Conservation (phyloP, 108 stramenopile species). For the Conticribra weissflogii region DNA sequence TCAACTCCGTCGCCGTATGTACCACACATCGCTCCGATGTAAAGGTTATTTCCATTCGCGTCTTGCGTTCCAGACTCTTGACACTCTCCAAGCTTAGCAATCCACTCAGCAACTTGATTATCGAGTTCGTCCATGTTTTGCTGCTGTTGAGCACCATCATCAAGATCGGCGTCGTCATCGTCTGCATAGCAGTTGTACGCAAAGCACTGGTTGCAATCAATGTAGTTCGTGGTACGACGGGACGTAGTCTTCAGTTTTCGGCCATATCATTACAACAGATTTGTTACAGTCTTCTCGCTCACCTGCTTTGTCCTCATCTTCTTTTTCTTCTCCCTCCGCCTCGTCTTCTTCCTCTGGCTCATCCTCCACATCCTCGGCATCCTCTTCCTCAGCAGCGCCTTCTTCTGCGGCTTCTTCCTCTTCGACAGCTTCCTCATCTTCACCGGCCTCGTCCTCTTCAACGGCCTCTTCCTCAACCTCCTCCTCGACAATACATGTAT, state of each 20-base stretch:
- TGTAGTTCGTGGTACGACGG: not conserved
- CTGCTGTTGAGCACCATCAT: not conserved
- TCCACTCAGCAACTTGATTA: conserved; percentile 1
- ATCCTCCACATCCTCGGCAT: not conserved
- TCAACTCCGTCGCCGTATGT: conserved; percentile 31
- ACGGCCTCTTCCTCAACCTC: conserved; percentile 35
- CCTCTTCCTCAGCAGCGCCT: conserved; percentile 13
- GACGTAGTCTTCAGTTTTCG: too few relatives aligned
- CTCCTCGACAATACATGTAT: conserved; percentile 50
- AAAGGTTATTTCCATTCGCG: conserved; percentile 15
- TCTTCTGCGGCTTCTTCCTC: conserved; percentile 20
- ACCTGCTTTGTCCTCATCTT: too few relatives aligned
- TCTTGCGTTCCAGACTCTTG: not conserved
- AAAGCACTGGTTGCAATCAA: conserved; percentile 3
- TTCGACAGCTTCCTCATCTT: not conserved
- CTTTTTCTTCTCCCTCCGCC: too few relatives aligned
- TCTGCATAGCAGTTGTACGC: not conserved
- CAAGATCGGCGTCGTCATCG: not conserved
- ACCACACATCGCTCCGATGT: conserved; percentile 26
- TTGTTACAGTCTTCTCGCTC: too few relatives aligned
- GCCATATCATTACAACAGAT: too few relatives aligned
- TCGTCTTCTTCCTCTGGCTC: too few relatives aligned
- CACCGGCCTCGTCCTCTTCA: conserved; percentile 8
- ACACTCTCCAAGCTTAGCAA: conserved; percentile 2
- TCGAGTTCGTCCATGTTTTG: not conserved